A percentile compares a stretch with the other conserved stretches of the same genome.
Evolutionary conservation across 352 stramenopile species (phyloP).

Genomic region (Phytophthora cactorum): DNA sequence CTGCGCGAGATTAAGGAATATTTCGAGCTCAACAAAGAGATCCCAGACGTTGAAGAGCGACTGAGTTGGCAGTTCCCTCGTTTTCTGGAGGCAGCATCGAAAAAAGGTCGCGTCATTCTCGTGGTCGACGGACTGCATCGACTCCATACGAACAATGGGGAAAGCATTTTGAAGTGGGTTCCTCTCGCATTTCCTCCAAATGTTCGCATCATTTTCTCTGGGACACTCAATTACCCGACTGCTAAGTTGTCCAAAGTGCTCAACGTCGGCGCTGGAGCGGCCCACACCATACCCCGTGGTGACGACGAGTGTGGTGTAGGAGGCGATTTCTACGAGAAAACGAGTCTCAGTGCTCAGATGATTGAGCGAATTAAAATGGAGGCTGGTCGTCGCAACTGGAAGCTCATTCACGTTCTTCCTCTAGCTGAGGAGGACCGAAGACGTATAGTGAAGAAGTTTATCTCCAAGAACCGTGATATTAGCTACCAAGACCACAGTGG

Average conservation of each 20-base stretch:
- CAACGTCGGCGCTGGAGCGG: constrained; percentile 7
- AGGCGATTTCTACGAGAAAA: constrained; percentile 68
- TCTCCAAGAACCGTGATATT: constrained; percentile 40
- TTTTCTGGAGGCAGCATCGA: constrained; percentile 89
- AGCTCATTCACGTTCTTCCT: constrained; percentile 59
- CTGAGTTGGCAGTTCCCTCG: constrained; percentile 92
- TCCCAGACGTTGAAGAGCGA: constrained; percentile 86
- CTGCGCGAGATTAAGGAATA: constrained; percentile 90
- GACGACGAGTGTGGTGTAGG: constrained; percentile 27
- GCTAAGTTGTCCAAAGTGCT: constrained; percentile 47
- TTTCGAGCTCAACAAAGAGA: constrained; percentile 90
- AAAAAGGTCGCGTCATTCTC: constrained; percentile 91
- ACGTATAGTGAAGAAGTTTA: constrained; percentile 69
- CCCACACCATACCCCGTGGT: constrained; percentile 7
- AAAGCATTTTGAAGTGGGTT: constrained; percentile 93
- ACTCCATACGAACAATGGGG: constrained; percentile 84
- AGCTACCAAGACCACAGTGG: constrained; percentile 16
- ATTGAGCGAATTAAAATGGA: constrained; percentile 88
- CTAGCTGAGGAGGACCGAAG: constrained; percentile 68
- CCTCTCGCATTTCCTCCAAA: constrained; percentile 89
- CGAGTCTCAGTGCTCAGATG: constrained; percentile 68
- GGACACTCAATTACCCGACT: constrained; percentile 56
- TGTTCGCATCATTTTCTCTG: constrained; percentile 87
- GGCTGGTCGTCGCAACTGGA: constrained; percentile 80
- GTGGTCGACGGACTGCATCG: constrained; percentile 92